A percentile compares a stretch with the other conserved stretches of the same genome.
phyloP scores from a whole-genome alignment of 352 stramenopile species.

The Globisporangium ultimum region DNA sequence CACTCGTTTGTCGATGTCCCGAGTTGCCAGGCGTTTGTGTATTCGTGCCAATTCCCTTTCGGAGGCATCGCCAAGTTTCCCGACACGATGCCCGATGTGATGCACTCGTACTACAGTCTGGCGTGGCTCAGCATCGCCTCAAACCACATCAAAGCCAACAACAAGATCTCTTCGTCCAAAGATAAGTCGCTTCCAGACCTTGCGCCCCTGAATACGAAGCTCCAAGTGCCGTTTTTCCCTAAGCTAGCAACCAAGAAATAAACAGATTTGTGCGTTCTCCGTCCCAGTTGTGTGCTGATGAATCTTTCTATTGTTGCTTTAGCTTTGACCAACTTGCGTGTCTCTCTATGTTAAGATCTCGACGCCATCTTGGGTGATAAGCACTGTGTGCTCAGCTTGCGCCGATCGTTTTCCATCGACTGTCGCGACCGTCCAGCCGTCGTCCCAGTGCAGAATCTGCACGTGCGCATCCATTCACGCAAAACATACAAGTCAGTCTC shows the following conservation, averaged over 20 bases:
- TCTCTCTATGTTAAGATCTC: conserved; percentile 91
- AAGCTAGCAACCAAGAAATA: conserved; percentile 21
- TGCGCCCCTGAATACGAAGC: conserved; percentile 56
- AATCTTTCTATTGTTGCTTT: conserved; percentile 4
- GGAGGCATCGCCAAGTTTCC: conserved; percentile 87
- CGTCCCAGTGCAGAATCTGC: conserved; percentile 90
- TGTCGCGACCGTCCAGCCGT: conserved; percentile 97
- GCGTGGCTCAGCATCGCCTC: conserved; percentile 85
- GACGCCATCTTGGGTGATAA: conserved; percentile 93
- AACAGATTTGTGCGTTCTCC: neutral
- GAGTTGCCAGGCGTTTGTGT: conserved; percentile 70
- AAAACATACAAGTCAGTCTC: neutral
- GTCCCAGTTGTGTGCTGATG: neutral
- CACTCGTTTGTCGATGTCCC: conserved; percentile 75
- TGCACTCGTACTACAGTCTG: conserved; percentile 91
- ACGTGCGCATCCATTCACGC: neutral
- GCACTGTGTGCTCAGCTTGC: conserved; percentile 98
- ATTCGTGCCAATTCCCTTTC: conserved; percentile 79
- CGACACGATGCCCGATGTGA: conserved; percentile 78
- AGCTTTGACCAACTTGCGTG: neutral
- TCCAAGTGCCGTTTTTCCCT: conserved; percentile 76
- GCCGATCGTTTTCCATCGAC: conserved; percentile 91
- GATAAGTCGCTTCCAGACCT: conserved; percentile 31
- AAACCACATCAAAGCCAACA: conserved; percentile 19
- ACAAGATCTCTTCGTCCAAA: conserved; percentile 7